Evolutionary conservation across 257 asterid genomes (phyloP), one percentile per base, ranked within the genome.

Genomic region (Lithospermum erythrorhizon): DNA sequence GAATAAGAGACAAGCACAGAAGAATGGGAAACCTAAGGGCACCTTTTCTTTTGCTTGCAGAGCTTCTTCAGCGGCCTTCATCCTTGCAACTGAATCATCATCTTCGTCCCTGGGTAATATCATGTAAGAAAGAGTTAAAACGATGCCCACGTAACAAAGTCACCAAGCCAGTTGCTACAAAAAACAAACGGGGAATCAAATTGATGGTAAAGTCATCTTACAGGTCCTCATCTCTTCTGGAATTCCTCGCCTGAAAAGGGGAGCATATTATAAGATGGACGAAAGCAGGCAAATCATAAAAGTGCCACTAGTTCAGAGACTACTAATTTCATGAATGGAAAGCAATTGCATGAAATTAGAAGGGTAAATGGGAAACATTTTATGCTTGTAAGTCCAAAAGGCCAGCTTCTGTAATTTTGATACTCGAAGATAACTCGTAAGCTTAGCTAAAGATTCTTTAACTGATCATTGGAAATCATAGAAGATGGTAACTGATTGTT

Each of bases 1-100:
- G 23, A n/a, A 25, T 32, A 48, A 59, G 19, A 30, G 6, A 47
- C 10, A 27, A 22, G 52, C 14, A 35, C 1, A 25, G 17, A 5
- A n/a, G 45, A 53, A 3, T 61, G 51, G 51, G 4, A 21, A 27
- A 60, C 63, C 54, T 24, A 23, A 57, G 30, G 2, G 55, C 62
- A 86, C 95, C 66, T 87, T 89, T 49, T 82, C 95, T 80, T 84
- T 86, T 61, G 87, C 79, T 73, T 86, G 88, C 85, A 89, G 62
- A 15, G 86, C 76, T 70, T 76, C 89, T 75, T 87, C 95, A 59
- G 89, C 83, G 24, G 82, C 97, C 77, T 78, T 82, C 97, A 89
- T 89, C 81, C 72, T 87, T 61, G 91, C 83, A 29, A 93, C 51
- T 53, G 99, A 81, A 75, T 85, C 96, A 59, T 66, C 67, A 49